A percentile compares a stretch with the other conserved stretches of the same genome.
Conservation (phyloP, 2,329 filamentous ascomycete genomes). For the Emmonsiellopsis sp. region DNA sequence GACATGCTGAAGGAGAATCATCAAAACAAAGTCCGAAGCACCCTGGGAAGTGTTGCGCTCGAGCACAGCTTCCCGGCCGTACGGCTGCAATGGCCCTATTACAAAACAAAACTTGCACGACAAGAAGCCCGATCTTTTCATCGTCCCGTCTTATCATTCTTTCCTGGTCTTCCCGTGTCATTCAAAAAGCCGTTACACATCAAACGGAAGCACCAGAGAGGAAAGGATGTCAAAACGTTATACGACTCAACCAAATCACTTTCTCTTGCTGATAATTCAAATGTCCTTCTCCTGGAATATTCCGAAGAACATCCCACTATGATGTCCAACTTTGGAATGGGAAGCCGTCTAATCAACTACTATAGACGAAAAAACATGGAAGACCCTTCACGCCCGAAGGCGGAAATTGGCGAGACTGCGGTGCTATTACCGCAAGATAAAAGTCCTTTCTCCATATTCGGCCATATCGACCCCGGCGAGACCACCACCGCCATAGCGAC, state of each 20-base stretch:
- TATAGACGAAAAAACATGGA: constrained; percentile 78
- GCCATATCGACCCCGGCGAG: constrained; percentile 83
- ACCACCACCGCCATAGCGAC: constrained; percentile 87
- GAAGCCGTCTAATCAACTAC: constrained; percentile 91
- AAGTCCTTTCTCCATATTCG: constrained; percentile 92
- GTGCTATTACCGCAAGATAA: constrained; percentile 87
- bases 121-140: constrained; percentile 74
- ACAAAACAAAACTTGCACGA: constrained; percentile 69
- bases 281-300: constrained; percentile 83
- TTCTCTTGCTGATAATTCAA: constrained; percentile 80
- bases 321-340: constrained; percentile 95
- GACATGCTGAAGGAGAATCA: constrained; percentile 94
- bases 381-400: constrained; percentile 64
- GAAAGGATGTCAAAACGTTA: constrained; percentile 65
- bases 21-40: constrained; percentile 89
- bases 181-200: constrained; percentile 63
- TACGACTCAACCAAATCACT: constrained; percentile 75
- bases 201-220: constrained; percentile 76
- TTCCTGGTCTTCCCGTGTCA: constrained; percentile 57
- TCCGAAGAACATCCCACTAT: constrained; percentile 88
- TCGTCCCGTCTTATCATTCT: constrained; percentile 66
- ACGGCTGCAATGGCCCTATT: constrained; percentile 91
- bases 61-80: constrained; percentile 90
- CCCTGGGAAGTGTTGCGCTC: constrained; percentile 80
- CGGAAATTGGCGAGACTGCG: constrained; percentile 78